phyloP scores from a whole-genome alignment of 768 basidiomycete species.

The Cantharellus anzutake region DNA sequence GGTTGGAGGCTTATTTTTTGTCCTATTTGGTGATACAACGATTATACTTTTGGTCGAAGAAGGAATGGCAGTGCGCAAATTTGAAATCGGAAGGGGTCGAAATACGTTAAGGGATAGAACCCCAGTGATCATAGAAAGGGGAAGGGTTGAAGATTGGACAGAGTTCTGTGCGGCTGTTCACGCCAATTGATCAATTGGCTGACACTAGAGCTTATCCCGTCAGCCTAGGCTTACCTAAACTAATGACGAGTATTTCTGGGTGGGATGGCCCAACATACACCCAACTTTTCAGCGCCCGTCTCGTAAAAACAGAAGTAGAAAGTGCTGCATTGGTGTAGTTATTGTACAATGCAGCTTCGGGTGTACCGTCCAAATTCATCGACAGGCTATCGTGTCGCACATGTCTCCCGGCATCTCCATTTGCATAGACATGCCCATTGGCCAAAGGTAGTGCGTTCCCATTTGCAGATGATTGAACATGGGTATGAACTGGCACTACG shows the following conservation, averaged over 20 bases:
- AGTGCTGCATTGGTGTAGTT: not conserved
- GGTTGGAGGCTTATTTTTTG: constrained; percentile 34
- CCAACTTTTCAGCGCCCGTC: not conserved
- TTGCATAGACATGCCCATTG: constrained; percentile 10
- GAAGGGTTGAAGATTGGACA: constrained; percentile 24
- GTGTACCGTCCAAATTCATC: not conserved
- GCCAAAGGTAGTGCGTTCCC: not conserved
- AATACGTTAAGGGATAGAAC: constrained; percentile 49
- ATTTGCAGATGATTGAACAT: not conserved
- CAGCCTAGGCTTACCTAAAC: constrained; percentile 23
- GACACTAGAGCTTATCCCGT: constrained; percentile 34
- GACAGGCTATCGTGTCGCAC: not conserved
- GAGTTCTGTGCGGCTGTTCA: constrained; percentile 34
- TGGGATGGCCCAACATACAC: not conserved
- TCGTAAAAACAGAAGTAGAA: not conserved
- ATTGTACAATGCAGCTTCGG: not conserved
- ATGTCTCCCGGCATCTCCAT: constrained; percentile 19
- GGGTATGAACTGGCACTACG: not conserved
- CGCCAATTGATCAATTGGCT: constrained; percentile 20
- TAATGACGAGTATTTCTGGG: not conserved
- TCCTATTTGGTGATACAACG: constrained; percentile 55
- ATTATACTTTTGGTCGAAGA: constrained; percentile 44
- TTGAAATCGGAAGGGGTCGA: constrained; percentile 42
- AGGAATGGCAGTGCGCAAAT: constrained; percentile 41
- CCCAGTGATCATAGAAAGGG: constrained; percentile 20